A percentile compares a stretch with the other conserved stretches of the same genome.
phyloP scores from a whole-genome alignment of 1,284 basidiomycete genomes.

The Takashimella tepidaria region DNA sequence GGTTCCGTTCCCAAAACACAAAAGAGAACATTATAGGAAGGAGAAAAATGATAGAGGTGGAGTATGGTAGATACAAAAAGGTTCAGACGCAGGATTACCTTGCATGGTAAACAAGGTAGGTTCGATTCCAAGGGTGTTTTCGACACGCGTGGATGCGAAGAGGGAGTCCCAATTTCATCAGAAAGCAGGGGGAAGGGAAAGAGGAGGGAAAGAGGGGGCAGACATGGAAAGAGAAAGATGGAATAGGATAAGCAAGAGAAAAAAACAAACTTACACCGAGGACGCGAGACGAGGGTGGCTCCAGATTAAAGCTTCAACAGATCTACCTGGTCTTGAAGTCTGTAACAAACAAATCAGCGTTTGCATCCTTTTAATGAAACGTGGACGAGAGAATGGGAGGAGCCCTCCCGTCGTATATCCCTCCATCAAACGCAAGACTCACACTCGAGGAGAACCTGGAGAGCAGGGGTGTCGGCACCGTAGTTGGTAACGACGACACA shows the following conservation, averaged over 20 bases:
- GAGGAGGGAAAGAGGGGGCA: background rate
- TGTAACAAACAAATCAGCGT: constrained; percentile 8
- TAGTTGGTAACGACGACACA: constrained; percentile 99
- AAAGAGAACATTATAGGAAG: background rate
- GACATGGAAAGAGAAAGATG: background rate
- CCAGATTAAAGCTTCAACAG: background rate
- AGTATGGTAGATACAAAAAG: too few species aligned
- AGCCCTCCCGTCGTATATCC: too few species aligned
- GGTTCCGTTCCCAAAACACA: background rate
- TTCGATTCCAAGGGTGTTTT: constrained; percentile 50
- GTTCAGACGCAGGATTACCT: constrained; percentile 47
- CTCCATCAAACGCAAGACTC: constrained; percentile 7
- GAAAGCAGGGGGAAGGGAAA: constrained; percentile 1
- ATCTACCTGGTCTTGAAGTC: constrained; percentile 50
- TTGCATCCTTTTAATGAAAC: too few species aligned
- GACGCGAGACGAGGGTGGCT: background rate
- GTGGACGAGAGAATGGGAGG: too few species aligned
- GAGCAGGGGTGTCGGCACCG: constrained; percentile 89
- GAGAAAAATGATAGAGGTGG: too few species aligned
- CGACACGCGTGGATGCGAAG: constrained; percentile 47
- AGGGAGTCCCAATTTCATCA: constrained; percentile 51
- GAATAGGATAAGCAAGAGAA: background rate
- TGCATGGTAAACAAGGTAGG: constrained; percentile 43
- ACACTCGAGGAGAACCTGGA: constrained; percentile 87
- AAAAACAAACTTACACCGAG: background rate